Percentiles rank a stretch among this genome's conserved stretches.
These are phyloP conservation scores for Sanghuangporus baumii DNA, from an alignment of 1,284 basidiomycete genomes.

Conservation along the genomic window DNA sequence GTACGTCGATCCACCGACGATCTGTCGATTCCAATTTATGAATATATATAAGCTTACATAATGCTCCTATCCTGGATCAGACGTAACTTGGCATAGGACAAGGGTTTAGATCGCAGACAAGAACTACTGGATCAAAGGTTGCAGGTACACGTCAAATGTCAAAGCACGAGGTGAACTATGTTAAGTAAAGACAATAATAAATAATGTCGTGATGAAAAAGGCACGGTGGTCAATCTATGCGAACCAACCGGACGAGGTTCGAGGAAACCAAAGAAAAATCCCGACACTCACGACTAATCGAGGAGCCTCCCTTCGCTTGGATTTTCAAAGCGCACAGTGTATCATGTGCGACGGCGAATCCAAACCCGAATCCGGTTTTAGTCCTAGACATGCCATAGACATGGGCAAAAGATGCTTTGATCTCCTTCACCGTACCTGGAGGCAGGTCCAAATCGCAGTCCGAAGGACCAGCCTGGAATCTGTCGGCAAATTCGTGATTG, in stretches of 20 bases:
- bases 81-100: no score
- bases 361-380: conserved; percentile 29
- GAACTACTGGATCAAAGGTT: no score
- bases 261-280: conserved; percentile 16
- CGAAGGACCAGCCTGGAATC: conserved; percentile 14
- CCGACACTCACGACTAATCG: conserved; percentile 24
- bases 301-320: conserved; percentile 26
- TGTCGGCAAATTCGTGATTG: background rate
- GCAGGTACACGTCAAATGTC: no score
- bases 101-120: no score
- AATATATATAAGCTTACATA: background rate
- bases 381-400: background rate
- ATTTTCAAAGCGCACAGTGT: conserved; percentile 47
- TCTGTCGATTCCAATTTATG: background rate
- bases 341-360: conserved; percentile 40
- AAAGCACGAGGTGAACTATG: no score
- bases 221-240: background rate
- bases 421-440: conserved; percentile 19
- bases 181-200: no score
- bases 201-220: no score
- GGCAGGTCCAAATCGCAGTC: background rate
- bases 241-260: background rate
- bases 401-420: conserved; percentile 50
- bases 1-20: background rate
- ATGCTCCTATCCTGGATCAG: no score